Evolutionary conservation across 2,329 filamentous ascomycete species (phyloP).

Genomic region (Cadophora sp.): DNA sequence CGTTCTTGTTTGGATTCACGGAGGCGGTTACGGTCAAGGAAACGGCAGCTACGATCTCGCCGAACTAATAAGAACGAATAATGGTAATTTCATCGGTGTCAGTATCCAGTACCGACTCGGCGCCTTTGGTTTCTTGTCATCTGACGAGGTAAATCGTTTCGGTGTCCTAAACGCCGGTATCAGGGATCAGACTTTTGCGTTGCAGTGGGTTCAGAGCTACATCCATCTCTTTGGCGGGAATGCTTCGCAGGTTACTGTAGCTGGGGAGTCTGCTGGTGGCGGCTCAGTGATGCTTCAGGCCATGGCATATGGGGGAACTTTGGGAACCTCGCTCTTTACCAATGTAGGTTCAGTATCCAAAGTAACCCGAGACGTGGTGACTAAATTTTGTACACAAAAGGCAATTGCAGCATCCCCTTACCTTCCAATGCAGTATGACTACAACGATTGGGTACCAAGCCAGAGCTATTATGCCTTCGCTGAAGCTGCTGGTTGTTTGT

Average conservation of each 20-base stretch:
- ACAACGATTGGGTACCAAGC: slow-evolving; percentile 52
- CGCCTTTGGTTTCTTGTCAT: slow-evolving; percentile 44
- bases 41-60: slow-evolving; percentile 48
- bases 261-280: slow-evolving; percentile 57
- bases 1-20: slow-evolving; percentile 58
- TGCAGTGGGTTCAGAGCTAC: slow-evolving; percentile 62
- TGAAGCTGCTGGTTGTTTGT: slow-evolving; percentile 48
- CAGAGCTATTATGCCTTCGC: slow-evolving; percentile 55
- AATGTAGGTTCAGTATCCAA: slow-evolving; percentile 24
- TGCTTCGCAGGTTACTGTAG: slow-evolving; percentile 53
- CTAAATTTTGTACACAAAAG: slow-evolving; percentile 9
- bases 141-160: slow-evolving; percentile 41
- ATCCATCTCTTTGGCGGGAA: slow-evolving; percentile 62
- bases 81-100: slow-evolving; percentile 55
- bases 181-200: slow-evolving; percentile 59
- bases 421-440: slow-evolving; percentile 58
- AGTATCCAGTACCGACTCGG: slow-evolving; percentile 56
- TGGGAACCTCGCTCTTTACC: slow-evolving; percentile 30
- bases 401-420: slow-evolving; percentile 53
- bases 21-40: slow-evolving; percentile 53
- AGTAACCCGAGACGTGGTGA: too few relatives aligned
- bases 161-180: slow-evolving; percentile 57
- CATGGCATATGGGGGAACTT: slow-evolving; percentile 54
- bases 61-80: slow-evolving; percentile 54
- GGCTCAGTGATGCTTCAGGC: slow-evolving; percentile 61